Conservation (phyloP, 371 early-diverging fungal species). For the Batkoa obscura region DNA sequence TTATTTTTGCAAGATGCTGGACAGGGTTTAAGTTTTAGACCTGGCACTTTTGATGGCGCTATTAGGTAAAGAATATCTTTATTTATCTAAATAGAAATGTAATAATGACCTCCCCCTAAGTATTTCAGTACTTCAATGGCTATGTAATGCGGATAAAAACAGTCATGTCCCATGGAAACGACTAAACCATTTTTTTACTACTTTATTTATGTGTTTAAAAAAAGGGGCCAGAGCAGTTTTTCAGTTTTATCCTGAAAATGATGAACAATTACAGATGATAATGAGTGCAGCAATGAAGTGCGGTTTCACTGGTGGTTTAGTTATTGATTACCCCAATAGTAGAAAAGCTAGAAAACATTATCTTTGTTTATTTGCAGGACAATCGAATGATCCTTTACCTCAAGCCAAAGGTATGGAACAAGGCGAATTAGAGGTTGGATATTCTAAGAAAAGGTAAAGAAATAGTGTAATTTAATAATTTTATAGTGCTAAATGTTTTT, state of each 20-base stretch:
- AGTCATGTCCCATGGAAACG: slow-evolving; percentile 69
- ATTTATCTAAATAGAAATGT: neutral
- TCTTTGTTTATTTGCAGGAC: slow-evolving; percentile 86
- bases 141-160: slow-evolving; percentile 89
- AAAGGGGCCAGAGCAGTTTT: slow-evolving; percentile 89
- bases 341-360: slow-evolving; percentile 94
- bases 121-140: slow-evolving; percentile 97
- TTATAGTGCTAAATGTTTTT: slow-evolving; percentile 11
- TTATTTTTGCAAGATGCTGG: slow-evolving; percentile 93
- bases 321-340: slow-evolving; percentile 93
- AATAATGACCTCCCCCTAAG: slow-evolving; percentile 15
- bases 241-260: slow-evolving; percentile 98
- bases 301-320: slow-evolving; percentile 94
- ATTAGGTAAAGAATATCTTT: slow-evolving; percentile 34
- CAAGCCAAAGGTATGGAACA: too few species aligned
- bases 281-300: slow-evolving; percentile 67
- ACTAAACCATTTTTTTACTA: slow-evolving; percentile 79
- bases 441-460: too few species aligned
- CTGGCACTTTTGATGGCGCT: slow-evolving; percentile 95
- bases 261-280: slow-evolving; percentile 86
- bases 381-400: slow-evolving; percentile 7
- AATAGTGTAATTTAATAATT: too few species aligned
- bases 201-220: slow-evolving; percentile 70
- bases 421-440: too few species aligned
- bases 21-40: slow-evolving; percentile 84